Evolutionary conservation across 352 stramenopile species (phyloP), one percentile per base, ranked within the genome.

Genomic region (Phytophthora nicotianae): DNA sequence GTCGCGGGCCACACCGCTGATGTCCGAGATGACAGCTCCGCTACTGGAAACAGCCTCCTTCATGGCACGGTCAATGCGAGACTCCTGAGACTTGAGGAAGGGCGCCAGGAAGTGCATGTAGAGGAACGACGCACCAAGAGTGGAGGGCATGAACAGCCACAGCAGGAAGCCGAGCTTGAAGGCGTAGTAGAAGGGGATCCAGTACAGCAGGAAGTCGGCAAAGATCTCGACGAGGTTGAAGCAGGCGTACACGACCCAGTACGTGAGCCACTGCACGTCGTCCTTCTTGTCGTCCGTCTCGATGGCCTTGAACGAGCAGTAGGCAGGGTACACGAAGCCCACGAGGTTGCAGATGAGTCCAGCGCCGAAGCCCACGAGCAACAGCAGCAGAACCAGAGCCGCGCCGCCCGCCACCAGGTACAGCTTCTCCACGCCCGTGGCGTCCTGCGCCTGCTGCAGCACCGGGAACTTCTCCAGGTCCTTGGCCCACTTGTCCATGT

Each of bases 81-180:
- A 82, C 68, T 94, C 87, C 35, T 96, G 76, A 49, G 65, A 78
- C 81, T 91, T 94, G 20, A 96, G 57, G 74, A 94, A 95, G 16
- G 89, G 88, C 23, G 81, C 69, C 38, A 99, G 72, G 68, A 98
- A 98, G 77, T 90, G 87, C 58, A 93, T 91, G 77, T 98, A 99
- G 24, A 99, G 75, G 76, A 98, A 98, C 52, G 93, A 97, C 17
- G 97, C 93, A 29, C 96, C 96, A 58, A 95, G 78, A 35, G 95
- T 98, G 71, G 97, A 97, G n/a, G 96, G 97, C 68, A 99, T 89
- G 81, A 99, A 98, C 29, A 97, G 83, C 95, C 96, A 99, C 19
- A 99, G 74, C 52, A 99, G 85, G 80, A 99, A 99, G 46, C 94
- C 96, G 20, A 99, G 67, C 86, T 99, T 99, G 82, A 99, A 98